These are phyloP conservation scores for Pythium brachiatum DNA, from an alignment of 352 stramenopile species.

Conservation along the genomic window DNA sequence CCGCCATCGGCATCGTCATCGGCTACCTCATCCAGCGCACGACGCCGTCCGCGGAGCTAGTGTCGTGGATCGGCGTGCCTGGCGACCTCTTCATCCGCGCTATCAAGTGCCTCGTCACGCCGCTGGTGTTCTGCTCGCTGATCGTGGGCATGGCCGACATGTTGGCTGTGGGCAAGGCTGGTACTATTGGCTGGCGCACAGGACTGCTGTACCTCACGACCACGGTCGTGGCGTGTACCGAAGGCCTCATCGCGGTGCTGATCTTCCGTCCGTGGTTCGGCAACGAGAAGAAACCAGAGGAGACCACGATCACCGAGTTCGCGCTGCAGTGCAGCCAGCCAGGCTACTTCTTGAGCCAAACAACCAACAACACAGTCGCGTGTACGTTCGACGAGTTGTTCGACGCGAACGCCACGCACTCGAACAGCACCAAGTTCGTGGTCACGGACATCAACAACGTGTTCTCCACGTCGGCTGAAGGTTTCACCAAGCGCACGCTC, in stretches of 20 bases:
- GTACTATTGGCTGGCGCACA: constrained; percentile 33
- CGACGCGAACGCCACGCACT: constrained; percentile 14
- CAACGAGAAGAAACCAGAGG: constrained; percentile 9
- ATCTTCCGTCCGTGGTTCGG: constrained; percentile 23
- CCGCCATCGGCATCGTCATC: constrained; percentile 17
- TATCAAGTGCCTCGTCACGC: constrained; percentile 44
- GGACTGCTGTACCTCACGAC: constrained; percentile 26
- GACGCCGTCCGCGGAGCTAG: neutral
- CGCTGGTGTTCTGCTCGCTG: constrained; percentile 41
- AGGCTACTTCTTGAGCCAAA: constrained; percentile 19
- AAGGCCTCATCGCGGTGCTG: constrained; percentile 19
- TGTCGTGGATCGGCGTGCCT: constrained; percentile 32
- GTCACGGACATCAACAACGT: constrained; percentile 26
- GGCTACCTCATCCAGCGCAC: constrained; percentile 9
- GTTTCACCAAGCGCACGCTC: constrained; percentile 14
- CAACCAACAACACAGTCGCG: constrained; percentile 16
- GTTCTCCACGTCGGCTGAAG: constrained; percentile 12
- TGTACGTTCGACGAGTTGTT: constrained; percentile 17
- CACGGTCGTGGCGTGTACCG: constrained; percentile 14
- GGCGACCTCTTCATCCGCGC: constrained; percentile 38
- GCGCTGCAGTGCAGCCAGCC: constrained; percentile 18
- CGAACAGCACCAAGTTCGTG: constrained; percentile 16
- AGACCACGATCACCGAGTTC: constrained; percentile 10
- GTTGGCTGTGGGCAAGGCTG: constrained; percentile 32
- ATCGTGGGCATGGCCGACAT: constrained; percentile 39